Evolutionary conservation across 306 rosid species (phyloP).

Genomic region (Fragaria vesca): DNA sequence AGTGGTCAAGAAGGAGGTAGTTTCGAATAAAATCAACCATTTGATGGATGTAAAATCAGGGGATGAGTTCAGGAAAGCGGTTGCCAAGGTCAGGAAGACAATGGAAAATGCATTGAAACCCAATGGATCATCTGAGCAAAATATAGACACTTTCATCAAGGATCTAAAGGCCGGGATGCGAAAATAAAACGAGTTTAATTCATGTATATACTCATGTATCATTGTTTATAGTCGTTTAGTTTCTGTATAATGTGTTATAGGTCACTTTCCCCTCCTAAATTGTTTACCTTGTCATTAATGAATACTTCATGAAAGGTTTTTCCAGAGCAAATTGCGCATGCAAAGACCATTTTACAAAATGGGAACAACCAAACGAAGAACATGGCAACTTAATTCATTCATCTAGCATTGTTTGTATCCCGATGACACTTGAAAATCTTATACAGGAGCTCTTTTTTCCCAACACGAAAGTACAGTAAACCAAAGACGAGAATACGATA

Average conservation of each 20-base stretch:
- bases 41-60: slow-evolving; percentile 43
- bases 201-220: too few species aligned
- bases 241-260: slow-evolving; percentile 10
- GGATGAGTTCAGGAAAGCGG: slow-evolving; percentile 22
- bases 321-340: slow-evolving; percentile 21
- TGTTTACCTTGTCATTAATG: slow-evolving; percentile 36
- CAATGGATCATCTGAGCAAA: slow-evolving; percentile 47
- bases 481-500: slow-evolving; percentile 69
- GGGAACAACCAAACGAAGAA: slow-evolving; percentile 29
- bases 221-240: background rate
- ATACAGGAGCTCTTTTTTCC: slow-evolving; percentile 43
- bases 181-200: background rate
- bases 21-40: slow-evolving; percentile 33
- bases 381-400: slow-evolving; percentile 33
- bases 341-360: slow-evolving; percentile 34
- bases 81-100: slow-evolving; percentile 29
- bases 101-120: slow-evolving; percentile 36
- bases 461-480: slow-evolving; percentile 47
- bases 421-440: slow-evolving; percentile 45
- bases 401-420: slow-evolving; percentile 11
- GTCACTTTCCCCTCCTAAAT: slow-evolving; percentile 32
- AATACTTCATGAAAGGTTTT: slow-evolving; percentile 21
- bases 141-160: slow-evolving; percentile 35
- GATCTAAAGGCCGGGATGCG: slow-evolving; percentile 21
- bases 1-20: slow-evolving; percentile 23